Evolutionary conservation across 768 basidiomycete genomes (phyloP), one percentile per base, ranked within the genome.

Genomic region (Artomyces pyxidatus): DNA sequence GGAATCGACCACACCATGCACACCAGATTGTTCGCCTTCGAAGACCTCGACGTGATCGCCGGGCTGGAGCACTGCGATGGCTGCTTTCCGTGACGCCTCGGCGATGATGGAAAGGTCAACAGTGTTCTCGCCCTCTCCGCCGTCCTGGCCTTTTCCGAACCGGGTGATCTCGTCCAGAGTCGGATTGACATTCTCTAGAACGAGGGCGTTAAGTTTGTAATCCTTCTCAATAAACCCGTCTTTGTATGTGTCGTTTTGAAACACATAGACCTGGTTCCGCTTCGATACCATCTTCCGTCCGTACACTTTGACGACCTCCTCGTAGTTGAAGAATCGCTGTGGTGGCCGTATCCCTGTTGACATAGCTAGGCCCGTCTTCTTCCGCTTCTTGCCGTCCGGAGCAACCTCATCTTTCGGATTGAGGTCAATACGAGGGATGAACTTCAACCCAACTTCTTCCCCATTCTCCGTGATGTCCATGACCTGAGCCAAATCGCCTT

Each of bases 21-120:
- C 78, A 52, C 96, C 96, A 6, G 87, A 75, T 63, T 97, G 93
- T 66, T 97, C 93, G 37, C 96, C 96, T 64, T 97, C 93, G 59
- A 93, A 93, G 12, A 98, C 91, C 63, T 99, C 96, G 40, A 99
- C 83, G 56, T 92, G 89, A 68, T 99, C 96, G 42, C 96, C 96
- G 0, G 96, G 96, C 62, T 96, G 92, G n/a, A 99, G 71, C 6
- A 92, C 90, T 10, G 88, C 80, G 28, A 92, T 86, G n/a, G 92
- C 89, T 5, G 89, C 84, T 61, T 90, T 93, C 40, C 85, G 74
- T 1, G 94, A 88, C 3, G 91, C 90, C 64, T 95, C 94, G 0
- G 92, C 92, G 50, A 98, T 93, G 44, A 88, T 79, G 12, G 87
- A 87, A 38, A 97, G 71, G 63, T 98, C 91, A 41, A 96, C 82